phyloP scores from a whole-genome alignment of 805 yeast genomes.

The Lipomyces anomalus region DNA sequence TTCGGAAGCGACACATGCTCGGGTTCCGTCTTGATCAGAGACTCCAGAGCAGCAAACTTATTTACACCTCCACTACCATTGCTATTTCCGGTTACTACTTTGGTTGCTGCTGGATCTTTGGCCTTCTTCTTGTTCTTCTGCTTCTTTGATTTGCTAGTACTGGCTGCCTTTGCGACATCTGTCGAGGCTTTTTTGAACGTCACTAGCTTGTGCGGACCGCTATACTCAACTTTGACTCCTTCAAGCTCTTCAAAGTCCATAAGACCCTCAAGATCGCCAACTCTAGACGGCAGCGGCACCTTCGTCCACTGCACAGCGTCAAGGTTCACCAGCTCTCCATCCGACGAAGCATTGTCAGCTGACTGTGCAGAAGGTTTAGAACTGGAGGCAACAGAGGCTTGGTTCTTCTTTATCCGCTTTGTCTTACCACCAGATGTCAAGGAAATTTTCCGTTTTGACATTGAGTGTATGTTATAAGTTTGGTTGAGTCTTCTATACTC shows the following conservation, averaged over 20 bases:
- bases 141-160: conserved; percentile 2
- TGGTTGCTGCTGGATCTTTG: conserved; percentile 6
- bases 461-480: no score
- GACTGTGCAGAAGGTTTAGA: no score
- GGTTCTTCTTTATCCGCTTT: no score
- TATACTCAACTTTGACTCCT: conserved; percentile 78
- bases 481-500: no score
- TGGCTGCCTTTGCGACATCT: conserved; percentile 17
- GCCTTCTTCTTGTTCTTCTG: conserved; percentile 5
- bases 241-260: conserved; percentile 91
- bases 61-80: conserved; percentile 13
- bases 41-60: conserved; percentile 23
- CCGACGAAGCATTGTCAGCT: no score
- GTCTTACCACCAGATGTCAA: no score
- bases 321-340: no score
- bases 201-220: conserved; percentile 13
- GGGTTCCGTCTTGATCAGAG: no score
- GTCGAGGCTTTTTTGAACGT: conserved; percentile 11
- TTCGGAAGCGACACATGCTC: conserved; percentile 29
- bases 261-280: conserved; percentile 84
- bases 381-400: no score
- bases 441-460: no score
- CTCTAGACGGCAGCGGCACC: conserved; percentile 74
- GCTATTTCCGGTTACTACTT: no score
- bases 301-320: conserved; percentile 58